phyloP scores from a whole-genome alignment of 805 yeast genomes.

The Metschnikowia sp. region DNA sequence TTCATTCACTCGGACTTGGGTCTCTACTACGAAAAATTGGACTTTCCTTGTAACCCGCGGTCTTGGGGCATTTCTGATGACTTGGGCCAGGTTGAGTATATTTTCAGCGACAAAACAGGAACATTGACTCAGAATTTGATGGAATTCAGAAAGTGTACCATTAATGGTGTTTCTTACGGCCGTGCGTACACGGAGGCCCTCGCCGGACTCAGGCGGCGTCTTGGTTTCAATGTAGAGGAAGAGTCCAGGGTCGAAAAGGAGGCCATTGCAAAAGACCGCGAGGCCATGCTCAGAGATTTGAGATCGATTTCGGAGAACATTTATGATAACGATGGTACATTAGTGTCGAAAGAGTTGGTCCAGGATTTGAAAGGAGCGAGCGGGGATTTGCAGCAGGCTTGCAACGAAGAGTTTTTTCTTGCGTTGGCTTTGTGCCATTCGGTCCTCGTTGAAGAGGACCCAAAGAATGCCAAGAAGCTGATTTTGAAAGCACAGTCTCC shows the following conservation, averaged over 20 bases:
- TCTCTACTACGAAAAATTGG: constrained; percentile 66
- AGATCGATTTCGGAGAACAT: constrained; percentile 12
- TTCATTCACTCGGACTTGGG: constrained; percentile 68
- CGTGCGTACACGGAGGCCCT: constrained; percentile 75
- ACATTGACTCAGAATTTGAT: constrained; percentile 79
- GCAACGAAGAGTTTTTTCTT: constrained; percentile 72
- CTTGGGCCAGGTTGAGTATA: constrained; percentile 77
- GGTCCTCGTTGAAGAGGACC: constrained; percentile 66
- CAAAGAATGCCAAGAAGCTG: constrained; percentile 52
- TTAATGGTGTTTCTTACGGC: constrained; percentile 67
- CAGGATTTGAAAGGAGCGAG: constrained; percentile 52
- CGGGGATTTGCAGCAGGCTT: constrained; percentile 51
- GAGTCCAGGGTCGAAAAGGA: constrained; percentile 47
- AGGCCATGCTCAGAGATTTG: constrained; percentile 49
- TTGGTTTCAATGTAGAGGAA: constrained; percentile 56
- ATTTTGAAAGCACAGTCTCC: constrained; percentile 77
- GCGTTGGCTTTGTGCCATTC: constrained; percentile 77
- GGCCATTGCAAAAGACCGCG: constrained; percentile 55
- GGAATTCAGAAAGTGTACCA: constrained; percentile 77
- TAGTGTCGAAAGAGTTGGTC: constrained; percentile 64
- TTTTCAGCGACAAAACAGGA: constrained; percentile 82
- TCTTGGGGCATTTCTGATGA: constrained; percentile 85
- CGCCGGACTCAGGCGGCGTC: constrained; percentile 65
- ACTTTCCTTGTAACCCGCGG: constrained; percentile 76
- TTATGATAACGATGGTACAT: constrained; percentile 62